Base-by-base conservation (phyloP, 148 eudicot genomes). In the Mesembryanthemum crystallinum region DNA sequence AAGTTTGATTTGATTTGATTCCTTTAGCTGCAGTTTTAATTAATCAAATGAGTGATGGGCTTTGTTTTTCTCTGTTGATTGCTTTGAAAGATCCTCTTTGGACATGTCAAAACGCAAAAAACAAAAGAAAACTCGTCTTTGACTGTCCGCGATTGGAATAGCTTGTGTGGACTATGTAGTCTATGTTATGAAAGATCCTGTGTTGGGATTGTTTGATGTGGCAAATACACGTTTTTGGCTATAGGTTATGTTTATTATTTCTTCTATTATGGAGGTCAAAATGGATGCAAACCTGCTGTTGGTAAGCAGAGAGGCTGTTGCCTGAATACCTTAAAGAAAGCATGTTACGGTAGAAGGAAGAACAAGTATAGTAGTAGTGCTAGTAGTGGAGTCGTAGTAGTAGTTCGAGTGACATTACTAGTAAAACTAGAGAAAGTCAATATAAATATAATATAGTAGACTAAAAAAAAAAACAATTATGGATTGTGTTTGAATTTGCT, bases 51-150 rank as follows among this genome's bases (percentile, higher is more conserved):
- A n/a, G n/a, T n/a, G n/a, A n/a, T n/a, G n/a, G n/a, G n/a, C n/a
- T n/a, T n/a, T n/a, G n/a, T n/a, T n/a, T n/a, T n/a, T n/a, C n/a
- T n/a, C n/a, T n/a, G 37, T 39, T 4, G 27, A 13, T 35, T 33
- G 25, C 68, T 33, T 65, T 65, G 28, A 39, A 32, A 32, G 30
- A 67, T 67, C 54, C 71, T 43, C 21, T 43, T n/a, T n/a, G n/a
- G n/a, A n/a, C n/a, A n/a, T n/a, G n/a, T n/a, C n/a, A n/a, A n/a
- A n/a, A n/a, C n/a, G n/a, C n/a, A n/a, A n/a, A n/a, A n/a, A n/a
- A n/a, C n/a, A n/a, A n/a, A n/a, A n/a, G n/a, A n/a, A n/a, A n/a
- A n/a, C n/a, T n/a, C n/a, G n/a, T n/a, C n/a, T n/a, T 33, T 66
- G 69, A 66, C 69, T 9, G 69, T 39, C 68, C 45, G 3, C 35